Conservation (phyloP, 257 asterid genomes). For the Solanum sejunctum region DNA sequence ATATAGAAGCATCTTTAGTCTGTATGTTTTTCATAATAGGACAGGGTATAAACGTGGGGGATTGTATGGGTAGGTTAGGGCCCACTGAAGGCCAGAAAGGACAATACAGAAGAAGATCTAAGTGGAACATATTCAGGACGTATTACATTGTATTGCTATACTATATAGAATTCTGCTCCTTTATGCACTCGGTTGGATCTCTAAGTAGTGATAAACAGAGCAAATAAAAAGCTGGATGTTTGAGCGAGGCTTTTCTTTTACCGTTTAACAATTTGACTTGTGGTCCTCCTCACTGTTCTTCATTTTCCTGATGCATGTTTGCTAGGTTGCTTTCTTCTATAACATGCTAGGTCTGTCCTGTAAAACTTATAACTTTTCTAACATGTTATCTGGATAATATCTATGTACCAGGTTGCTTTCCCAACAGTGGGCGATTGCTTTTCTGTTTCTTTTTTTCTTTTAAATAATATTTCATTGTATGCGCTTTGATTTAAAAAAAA, state of each 20-base stretch:
- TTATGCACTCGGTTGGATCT: not conserved
- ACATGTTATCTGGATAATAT: not conserved
- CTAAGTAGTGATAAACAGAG: not conserved
- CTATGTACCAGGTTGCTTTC: not conserved
- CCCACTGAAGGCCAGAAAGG: not conserved
- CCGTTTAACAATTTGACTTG: not conserved
- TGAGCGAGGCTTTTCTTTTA: not conserved
- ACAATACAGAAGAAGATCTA: not conserved
- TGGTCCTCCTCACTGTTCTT: not conserved
- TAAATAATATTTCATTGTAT: not conserved
- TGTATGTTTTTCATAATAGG: not conserved
- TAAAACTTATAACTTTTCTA: not conserved
- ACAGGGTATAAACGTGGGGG: not conserved
- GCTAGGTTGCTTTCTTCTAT: not conserved
- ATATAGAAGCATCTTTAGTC: not conserved
- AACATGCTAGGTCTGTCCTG: not conserved
- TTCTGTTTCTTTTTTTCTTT: not conserved
- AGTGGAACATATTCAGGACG: not conserved
- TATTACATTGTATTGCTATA: not conserved
- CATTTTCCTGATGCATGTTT: not conserved
- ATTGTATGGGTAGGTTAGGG: not conserved
- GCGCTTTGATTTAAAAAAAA: not conserved
- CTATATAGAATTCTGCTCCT: not conserved
- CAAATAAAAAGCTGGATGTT: not conserved
- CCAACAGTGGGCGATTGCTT: not conserved